phyloP scores from a whole-genome alignment of 2,329 filamentous ascomycete species.

The Botrytis deweyae region DNA sequence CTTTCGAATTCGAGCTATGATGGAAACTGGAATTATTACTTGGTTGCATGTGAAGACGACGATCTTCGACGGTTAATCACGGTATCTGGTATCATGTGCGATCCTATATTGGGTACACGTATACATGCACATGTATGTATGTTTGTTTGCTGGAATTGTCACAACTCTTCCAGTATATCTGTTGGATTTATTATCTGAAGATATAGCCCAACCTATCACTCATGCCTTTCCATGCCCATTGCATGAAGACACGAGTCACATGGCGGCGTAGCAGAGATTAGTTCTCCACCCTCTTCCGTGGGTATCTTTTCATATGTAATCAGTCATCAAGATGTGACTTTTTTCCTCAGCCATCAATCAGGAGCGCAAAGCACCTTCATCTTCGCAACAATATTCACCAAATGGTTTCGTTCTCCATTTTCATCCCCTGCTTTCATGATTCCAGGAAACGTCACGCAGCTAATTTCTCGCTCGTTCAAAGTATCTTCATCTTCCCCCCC shows the following conservation, averaged over 20 bases:
- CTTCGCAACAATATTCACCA: constrained; percentile 63
- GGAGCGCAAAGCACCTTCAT: constrained; percentile 59
- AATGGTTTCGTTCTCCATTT: constrained; percentile 59
- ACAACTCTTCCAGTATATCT: background rate
- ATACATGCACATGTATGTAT: background rate
- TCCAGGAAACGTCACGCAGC: constrained; percentile 63
- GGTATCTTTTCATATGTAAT: constrained; percentile 2
- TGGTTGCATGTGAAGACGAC: background rate
- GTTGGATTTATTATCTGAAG: background rate
- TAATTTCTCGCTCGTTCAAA: constrained; percentile 53
- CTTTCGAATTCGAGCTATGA: background rate
- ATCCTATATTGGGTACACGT: background rate
- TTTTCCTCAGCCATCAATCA: constrained; percentile 28
- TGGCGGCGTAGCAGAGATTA: background rate
- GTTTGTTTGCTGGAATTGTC: constrained; percentile 2
- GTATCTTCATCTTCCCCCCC: constrained; percentile 59
- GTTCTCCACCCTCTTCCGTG: background rate
- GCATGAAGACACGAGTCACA: background rate
- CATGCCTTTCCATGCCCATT: background rate
- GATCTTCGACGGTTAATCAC: constrained; percentile 3
- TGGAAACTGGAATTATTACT: background rate
- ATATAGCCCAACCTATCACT: background rate
- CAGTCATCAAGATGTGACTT: background rate
- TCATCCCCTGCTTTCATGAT: constrained; percentile 66
- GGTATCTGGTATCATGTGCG: background rate